Percentiles rank a stretch among this genome's conserved stretches.
Evolutionary conservation across 1,284 basidiomycete genomes (phyloP).

Genomic region (Cutaneotrichosporon arboriforme): DNA sequence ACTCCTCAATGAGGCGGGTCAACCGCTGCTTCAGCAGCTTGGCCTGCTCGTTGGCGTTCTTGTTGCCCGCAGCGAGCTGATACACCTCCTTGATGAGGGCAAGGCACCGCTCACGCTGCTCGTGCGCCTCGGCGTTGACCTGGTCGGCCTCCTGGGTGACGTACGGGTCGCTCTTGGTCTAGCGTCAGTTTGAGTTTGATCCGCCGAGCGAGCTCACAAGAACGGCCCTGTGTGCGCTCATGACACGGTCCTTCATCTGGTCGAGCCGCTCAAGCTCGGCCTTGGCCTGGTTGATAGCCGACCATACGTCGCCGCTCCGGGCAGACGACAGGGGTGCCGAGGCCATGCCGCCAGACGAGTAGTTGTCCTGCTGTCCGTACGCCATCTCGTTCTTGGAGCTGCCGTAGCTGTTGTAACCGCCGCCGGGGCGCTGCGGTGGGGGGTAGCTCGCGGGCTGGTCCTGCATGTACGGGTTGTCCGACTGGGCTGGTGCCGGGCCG

Average conservation of each 20-base stretch:
- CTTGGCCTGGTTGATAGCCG: constrained; percentile 35
- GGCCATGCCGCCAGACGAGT: constrained; percentile 29
- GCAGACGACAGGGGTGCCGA: constrained; percentile 6
- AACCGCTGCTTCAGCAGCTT: constrained; percentile 50
- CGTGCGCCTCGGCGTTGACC: constrained; percentile 70
- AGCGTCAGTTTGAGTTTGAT: constrained; percentile 1
- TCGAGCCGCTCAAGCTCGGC: constrained; percentile 36
- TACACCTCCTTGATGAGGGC: constrained; percentile 72
- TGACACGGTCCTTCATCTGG: constrained; percentile 44
- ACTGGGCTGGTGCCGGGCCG: too few relatives aligned
- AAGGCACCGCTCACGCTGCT: constrained; percentile 67
- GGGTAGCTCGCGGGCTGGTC: constrained; percentile 13
- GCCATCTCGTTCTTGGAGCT: constrained; percentile 19
- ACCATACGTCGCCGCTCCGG: constrained; percentile 42
- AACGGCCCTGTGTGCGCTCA: constrained; percentile 29
- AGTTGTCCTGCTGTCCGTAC: constrained; percentile 44
- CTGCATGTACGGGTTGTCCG: constrained; percentile 37
- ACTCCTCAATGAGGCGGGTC: constrained; percentile 52
- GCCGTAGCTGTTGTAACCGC: constrained; percentile 22
- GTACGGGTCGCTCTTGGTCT: constrained; percentile 44
- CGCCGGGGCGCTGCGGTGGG: constrained; percentile 2
- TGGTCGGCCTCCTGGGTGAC: constrained; percentile 55
- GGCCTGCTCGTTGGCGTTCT: constrained; percentile 77
- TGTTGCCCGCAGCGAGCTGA: constrained; percentile 67
- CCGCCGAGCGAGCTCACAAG: background rate